A percentile compares a stretch with the other conserved stretches of the same genome.
phyloP scores from a whole-genome alignment of 495 filamentous ascomycete species.

The Aspergillus steynii region DNA sequence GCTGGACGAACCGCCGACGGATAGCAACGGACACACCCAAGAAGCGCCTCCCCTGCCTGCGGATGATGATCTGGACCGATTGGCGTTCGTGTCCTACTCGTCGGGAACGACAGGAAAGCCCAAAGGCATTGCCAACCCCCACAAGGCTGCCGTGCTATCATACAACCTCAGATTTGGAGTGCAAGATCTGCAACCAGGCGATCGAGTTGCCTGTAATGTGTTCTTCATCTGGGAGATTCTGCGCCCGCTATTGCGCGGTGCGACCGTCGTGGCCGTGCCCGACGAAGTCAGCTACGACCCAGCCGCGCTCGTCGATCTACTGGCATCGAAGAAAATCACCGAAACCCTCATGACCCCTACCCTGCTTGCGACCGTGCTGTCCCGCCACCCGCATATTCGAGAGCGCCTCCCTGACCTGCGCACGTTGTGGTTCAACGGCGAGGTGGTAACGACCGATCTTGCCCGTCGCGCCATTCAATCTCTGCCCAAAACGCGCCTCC shows the following conservation, averaged over 20 bases:
- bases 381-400: constrained; percentile 58
- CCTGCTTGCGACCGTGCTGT: constrained; percentile 61
- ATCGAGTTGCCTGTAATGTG: constrained; percentile 72
- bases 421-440: constrained; percentile 69
- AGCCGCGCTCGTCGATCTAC: constrained; percentile 62
- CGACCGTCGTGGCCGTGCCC: constrained; percentile 64
- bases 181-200: constrained; percentile 61
- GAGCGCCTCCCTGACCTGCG: constrained; percentile 56
- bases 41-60: constrained; percentile 46
- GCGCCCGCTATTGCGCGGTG: constrained; percentile 65
- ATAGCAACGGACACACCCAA: constrained; percentile 38
- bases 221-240: constrained; percentile 78
- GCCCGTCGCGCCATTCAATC: constrained; percentile 59
- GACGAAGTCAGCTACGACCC: constrained; percentile 71
- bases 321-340: constrained; percentile 56
- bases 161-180: constrained; percentile 64
- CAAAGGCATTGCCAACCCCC: constrained; percentile 70
- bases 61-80: constrained; percentile 61
- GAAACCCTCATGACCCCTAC: constrained; percentile 78
- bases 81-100: constrained; percentile 67
- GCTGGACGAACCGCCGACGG: constrained; percentile 48
- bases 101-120: constrained; percentile 68
- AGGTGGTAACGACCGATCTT: constrained; percentile 69
- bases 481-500: constrained; percentile 61
- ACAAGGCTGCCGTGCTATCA: constrained; percentile 63